Conservation (phyloP, 1,284 basidiomycete species). For the Pisolithus thermaeus region DNA sequence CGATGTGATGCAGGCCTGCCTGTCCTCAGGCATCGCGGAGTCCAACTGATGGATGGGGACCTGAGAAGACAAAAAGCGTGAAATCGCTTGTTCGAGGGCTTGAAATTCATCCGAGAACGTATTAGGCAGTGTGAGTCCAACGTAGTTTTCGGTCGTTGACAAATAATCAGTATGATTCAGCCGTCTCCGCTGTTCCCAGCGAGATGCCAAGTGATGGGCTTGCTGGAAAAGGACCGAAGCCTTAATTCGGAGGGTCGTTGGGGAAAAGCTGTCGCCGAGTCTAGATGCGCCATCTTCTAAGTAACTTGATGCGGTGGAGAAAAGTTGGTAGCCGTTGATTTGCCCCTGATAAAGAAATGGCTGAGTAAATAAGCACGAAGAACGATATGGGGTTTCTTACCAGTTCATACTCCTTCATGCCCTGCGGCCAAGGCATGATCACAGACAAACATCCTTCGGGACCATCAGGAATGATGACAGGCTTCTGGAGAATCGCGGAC, state of each 20-base stretch:
- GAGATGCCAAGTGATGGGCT: conserved; percentile 52
- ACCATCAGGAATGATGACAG: conserved; percentile 48
- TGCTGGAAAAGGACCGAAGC: conserved; percentile 68
- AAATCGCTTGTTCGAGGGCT: conserved; percentile 55
- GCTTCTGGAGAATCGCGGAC: conserved; percentile 56
- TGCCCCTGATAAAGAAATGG: conserved; percentile 41
- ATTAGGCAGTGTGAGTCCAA: conserved; percentile 40
- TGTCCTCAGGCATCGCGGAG: conserved; percentile 50
- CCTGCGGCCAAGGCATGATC: conserved; percentile 61
- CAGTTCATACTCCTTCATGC: conserved; percentile 52
- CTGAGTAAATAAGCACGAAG: conserved; percentile 11
- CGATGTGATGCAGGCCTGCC: conserved; percentile 49
- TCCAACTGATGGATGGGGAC: conserved; percentile 61
- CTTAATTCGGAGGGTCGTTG: conserved; percentile 60
- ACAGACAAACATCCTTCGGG: conserved; percentile 43
- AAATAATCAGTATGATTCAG: conserved; percentile 10
- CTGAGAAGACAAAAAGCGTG: conserved; percentile 55
- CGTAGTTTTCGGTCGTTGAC: conserved; percentile 15
- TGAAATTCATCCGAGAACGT: conserved; percentile 53
- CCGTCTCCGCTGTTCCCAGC: conserved; percentile 53
- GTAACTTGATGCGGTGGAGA: conserved; percentile 57
- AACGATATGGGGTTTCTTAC: conserved; percentile 30
- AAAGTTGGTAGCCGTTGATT: conserved; percentile 41
- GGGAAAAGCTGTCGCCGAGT: conserved; percentile 49
- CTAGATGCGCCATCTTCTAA: conserved; percentile 51